Evolutionary conservation across 1,139 yeast genomes (phyloP), one percentile per base, ranked within the genome.

Genomic region (Kurtzmaniella quercitrusa): DNA sequence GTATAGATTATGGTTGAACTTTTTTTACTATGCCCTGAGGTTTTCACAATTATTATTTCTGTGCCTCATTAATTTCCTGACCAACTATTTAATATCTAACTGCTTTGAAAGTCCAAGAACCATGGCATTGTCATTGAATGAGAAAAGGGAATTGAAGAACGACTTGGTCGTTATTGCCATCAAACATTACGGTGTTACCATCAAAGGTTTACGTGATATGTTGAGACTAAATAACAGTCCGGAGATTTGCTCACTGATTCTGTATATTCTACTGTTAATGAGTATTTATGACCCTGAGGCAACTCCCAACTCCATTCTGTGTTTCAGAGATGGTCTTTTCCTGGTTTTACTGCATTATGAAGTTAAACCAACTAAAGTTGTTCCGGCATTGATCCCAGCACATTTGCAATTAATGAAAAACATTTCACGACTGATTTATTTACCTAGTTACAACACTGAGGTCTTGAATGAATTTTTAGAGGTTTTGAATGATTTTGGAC

Each of bases 241-340:
- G 1, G 68, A 63, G 40, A 47, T 61, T 32, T 65, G 72, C 40
- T 61, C 74, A 0, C 60, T 64, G 4, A 66, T 66, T 8, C 67
- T 74, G 26, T 71, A 70, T 47, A 59, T 71, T 40, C 55, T 71
- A 37, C 64, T 71, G 46, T 53, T 71, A 43, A 70, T 69, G 73
- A 60, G 74, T 9, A 63, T 70, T 16, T 71, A 71, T 48, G 76
- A 71, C 45, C 76, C 76, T 0, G 74, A 68, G 47, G 74, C 73
- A 5, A 68, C 74, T 0, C 50, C 63, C n/a, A 52, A 63, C 46
- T 67, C 74, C 32, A 59, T 64, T 17, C 57, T 56, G 36, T 71
- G 77, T 45, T 71, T 70, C 46, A 55, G 74, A 33, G 74, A 71
- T 46, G 77, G 77, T 1, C 54, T 71, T 38, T 67, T 71, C 46